Conservation (phyloP, 1,139 yeast species). For the Lodderomyces elongisporus region DNA sequence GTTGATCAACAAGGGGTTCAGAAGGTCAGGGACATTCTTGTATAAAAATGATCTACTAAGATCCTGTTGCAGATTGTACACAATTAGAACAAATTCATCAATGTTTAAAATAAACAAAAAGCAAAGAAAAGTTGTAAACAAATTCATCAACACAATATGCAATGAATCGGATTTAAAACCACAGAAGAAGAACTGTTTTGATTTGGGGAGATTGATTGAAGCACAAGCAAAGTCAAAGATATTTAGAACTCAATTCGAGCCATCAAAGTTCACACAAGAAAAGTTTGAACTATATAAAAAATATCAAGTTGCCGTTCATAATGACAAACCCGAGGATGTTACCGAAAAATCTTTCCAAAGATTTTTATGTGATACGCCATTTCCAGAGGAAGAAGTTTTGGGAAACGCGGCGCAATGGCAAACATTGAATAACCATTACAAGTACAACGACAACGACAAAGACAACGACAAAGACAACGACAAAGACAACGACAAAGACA, state of each 20-base stretch:
- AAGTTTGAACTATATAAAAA: conserved; percentile 62
- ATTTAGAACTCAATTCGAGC: conserved; percentile 51
- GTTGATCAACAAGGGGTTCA: conserved; percentile 66
- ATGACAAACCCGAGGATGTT: conserved; percentile 50
- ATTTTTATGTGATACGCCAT: conserved; percentile 73
- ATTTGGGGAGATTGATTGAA: conserved; percentile 16
- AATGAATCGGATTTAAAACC: conserved; percentile 8
- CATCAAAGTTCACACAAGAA: conserved; percentile 49
- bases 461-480: too few relatives aligned
- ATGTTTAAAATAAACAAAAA: conserved; percentile 54
- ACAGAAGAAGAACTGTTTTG: conserved; percentile 16
- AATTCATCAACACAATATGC: conserved; percentile 47
- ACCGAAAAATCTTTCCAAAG: conserved; percentile 46
- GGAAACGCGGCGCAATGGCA: conserved; percentile 29
- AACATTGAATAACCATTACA: too few relatives aligned
- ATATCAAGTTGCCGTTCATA: conserved; percentile 68
- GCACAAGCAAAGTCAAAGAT: conserved; percentile 24
- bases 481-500: conserved; percentile 20
- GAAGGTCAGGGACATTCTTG: conserved; percentile 71
- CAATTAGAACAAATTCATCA: conserved; percentile 59
- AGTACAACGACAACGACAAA: too few relatives aligned
- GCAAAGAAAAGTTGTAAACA: conserved; percentile 59
- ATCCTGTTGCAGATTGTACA: conserved; percentile 78
- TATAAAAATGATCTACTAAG: conserved; percentile 71
- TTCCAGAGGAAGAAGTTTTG: conserved; percentile 20